Percentiles rank a stretch among this genome's conserved stretches.
These are phyloP conservation scores for Pestalotiopsis sp. DNA, from an alignment of 2,329 filamentous ascomycete genomes.

Conservation along the genomic window DNA sequence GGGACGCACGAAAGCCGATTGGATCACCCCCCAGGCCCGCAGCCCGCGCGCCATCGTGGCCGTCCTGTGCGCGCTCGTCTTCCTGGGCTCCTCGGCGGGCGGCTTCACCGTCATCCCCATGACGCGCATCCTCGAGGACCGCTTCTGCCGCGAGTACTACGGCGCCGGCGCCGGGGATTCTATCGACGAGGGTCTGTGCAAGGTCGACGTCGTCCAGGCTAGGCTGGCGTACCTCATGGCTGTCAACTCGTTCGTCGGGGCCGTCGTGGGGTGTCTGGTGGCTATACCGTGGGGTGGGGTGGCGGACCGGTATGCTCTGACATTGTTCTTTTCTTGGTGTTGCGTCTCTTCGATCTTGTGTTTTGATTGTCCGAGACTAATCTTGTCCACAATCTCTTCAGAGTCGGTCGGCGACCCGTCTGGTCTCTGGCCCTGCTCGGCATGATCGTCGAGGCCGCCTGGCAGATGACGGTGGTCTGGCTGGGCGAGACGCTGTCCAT, in stretches of 20 bases:
- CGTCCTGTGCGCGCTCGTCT: constrained; percentile 29
- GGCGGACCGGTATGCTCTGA: constrained; percentile 25
- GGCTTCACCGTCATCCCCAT: constrained; percentile 34
- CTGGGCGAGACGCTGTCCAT: constrained; percentile 36
- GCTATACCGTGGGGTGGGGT: constrained; percentile 40
- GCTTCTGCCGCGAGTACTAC: constrained; percentile 40
- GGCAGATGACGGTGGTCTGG: constrained; percentile 31
- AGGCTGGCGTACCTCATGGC: constrained; percentile 37
- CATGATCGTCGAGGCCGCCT: constrained; percentile 26
- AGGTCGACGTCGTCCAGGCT: constrained; percentile 37
- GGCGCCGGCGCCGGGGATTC: constrained; percentile 25
- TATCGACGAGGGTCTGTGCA: constrained; percentile 40
- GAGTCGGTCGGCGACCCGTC: constrained; percentile 38
- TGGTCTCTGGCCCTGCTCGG: constrained; percentile 34
- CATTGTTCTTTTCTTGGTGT: background rate
- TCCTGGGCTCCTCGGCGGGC: constrained; percentile 30
- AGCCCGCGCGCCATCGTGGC: constrained; percentile 29
- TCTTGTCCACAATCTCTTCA: constrained; percentile 13
- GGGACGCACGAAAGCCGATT: background rate
- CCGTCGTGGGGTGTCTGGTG: constrained; percentile 33
- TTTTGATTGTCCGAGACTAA: no score
- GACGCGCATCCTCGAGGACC: constrained; percentile 39
- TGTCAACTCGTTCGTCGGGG: constrained; percentile 29
- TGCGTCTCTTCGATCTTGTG: background rate
- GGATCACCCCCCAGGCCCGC: background rate